Base-by-base conservation (phyloP, 2,329 filamentous ascomycete species). In the Akanthomyces lecanii region DNA sequence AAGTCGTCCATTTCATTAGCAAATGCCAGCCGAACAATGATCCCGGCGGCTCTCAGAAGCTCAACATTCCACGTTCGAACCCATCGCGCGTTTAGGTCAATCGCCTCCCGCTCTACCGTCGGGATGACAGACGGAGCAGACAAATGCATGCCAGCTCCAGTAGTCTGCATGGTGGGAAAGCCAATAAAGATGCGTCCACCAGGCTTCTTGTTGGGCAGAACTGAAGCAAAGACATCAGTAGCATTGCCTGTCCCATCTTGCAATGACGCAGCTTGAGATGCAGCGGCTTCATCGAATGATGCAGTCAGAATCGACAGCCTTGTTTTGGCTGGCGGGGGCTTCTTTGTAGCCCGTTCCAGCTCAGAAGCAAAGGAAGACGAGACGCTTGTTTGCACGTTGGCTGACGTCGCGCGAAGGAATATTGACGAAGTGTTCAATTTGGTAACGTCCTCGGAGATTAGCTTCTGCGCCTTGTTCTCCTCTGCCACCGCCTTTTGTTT, bases 151-250 rank as follows among this genome's bases (percentile, higher is more conserved):
- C 94, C 90, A 33, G 94, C 87, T 61, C 94, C 95, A 0, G 96
- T 99, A 0, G 95, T 99, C 77, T 99, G 95, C 68, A 94, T 93
- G 1, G 95, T 99, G 3, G 95, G 94, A 71, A 99, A 99, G 0
- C 95, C 95, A 71, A 99, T 99, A 71, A 98, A 99, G 61, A 99
- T 90, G 60, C 91, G 88, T 7, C 95, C 95, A 10, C 86, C 85
- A 0, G 85, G 84, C 69, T 91, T 90, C 74, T 92, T 96, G 63
- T 85, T 92, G 2, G 95, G 95, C 5, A 98, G 77, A 1, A 99
- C 93, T 1, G 93, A 95, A 1, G 90, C 85, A 74, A 99, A 97
- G 8, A 99, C 87, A 71, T 97, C 91, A 1, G 84, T 82, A 3
- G 85, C 82, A 65, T 88, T 85, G 8, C 83, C 78, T 12, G 83